Conservation (phyloP, 2,329 filamentous ascomycete species). For the Fusarium clavum region DNA sequence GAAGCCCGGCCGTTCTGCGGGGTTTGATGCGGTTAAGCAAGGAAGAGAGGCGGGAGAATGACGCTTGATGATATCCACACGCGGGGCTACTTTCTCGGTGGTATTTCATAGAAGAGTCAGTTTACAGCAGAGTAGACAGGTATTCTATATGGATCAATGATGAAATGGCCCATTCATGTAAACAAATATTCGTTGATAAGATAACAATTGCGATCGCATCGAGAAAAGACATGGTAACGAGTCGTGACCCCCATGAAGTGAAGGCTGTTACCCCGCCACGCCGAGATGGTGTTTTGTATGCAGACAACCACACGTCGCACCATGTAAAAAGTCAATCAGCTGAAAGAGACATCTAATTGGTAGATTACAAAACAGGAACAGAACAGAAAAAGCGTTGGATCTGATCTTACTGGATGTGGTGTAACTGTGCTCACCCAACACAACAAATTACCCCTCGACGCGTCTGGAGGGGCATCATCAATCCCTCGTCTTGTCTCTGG, state of each 20-base stretch:
- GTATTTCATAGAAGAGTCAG: constrained; percentile 14
- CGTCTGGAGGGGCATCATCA: constrained; percentile 25
- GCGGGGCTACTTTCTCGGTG: constrained; percentile 34
- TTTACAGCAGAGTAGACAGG: neutral
- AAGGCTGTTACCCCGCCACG: constrained; percentile 1
- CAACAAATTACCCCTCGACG: constrained; percentile 30
- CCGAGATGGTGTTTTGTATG: neutral
- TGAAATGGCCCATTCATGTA: constrained; percentile 18
- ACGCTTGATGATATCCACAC: constrained; percentile 34
- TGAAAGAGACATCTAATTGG: constrained; percentile 12
- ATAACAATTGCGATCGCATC: neutral
- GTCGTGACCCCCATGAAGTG: neutral
- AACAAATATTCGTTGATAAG: neutral
- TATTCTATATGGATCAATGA: constrained; percentile 25
- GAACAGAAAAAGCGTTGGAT: neutral
- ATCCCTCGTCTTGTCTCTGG: constrained; percentile 5
- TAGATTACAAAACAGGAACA: neutral
- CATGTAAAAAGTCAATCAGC: neutral
- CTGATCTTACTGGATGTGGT: constrained; percentile 13
- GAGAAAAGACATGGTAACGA: neutral
- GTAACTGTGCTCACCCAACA: constrained; percentile 11
- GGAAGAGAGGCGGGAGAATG: constrained; percentile 34
- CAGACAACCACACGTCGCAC: neutral
- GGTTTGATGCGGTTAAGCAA: constrained; percentile 14
- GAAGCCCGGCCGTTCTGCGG: constrained; percentile 38